Percentiles rank a stretch among this genome's conserved stretches.
Conservation (phyloP, 805 yeast genomes). For the Zygosaccharomyces gambellarensis region DNA sequence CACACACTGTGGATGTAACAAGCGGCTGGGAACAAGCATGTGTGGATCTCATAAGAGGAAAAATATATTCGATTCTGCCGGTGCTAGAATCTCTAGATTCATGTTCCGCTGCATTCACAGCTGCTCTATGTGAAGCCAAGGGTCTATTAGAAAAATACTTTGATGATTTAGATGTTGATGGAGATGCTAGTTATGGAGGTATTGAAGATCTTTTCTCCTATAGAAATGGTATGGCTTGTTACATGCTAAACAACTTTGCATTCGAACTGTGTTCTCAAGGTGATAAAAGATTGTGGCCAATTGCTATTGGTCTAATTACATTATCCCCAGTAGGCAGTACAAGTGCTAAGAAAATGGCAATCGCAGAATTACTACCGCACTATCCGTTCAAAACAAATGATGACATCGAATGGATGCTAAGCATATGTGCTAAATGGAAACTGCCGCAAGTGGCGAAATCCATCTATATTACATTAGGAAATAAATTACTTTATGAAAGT, state of each 20-base stretch:
- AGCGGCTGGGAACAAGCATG: constrained; percentile 54
- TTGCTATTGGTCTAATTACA: constrained; percentile 62
- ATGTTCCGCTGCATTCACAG: constrained; percentile 58
- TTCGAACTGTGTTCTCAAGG: constrained; percentile 28
- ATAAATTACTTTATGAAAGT: constrained; percentile 48
- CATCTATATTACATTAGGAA: constrained; percentile 48
- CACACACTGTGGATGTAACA: constrained; percentile 37
- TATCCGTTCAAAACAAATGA: constrained; percentile 62
- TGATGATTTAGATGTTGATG: constrained; percentile 23
- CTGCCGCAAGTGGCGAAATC: constrained; percentile 53
- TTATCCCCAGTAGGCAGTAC: constrained; percentile 43
- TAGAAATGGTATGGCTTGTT: constrained; percentile 43
- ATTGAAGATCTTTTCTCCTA: constrained; percentile 32
- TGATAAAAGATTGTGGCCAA: constrained; percentile 51
- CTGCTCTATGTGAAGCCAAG: constrained; percentile 59
- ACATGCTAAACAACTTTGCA: constrained; percentile 31
- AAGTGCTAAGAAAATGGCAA: constrained; percentile 31
- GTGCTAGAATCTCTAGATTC: constrained; percentile 56
- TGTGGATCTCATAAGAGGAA: constrained; percentile 50
- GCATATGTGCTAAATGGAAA: constrained; percentile 64
- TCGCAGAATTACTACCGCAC: constrained; percentile 56
- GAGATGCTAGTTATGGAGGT: neutral
- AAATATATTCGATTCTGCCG: constrained; percentile 52
- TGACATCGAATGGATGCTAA: constrained; percentile 74
- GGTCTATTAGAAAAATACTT: constrained; percentile 47